These are phyloP conservation scores for Trypanosoma scelopori DNA, from an alignment of 208 protist species.

Conservation along the genomic window DNA sequence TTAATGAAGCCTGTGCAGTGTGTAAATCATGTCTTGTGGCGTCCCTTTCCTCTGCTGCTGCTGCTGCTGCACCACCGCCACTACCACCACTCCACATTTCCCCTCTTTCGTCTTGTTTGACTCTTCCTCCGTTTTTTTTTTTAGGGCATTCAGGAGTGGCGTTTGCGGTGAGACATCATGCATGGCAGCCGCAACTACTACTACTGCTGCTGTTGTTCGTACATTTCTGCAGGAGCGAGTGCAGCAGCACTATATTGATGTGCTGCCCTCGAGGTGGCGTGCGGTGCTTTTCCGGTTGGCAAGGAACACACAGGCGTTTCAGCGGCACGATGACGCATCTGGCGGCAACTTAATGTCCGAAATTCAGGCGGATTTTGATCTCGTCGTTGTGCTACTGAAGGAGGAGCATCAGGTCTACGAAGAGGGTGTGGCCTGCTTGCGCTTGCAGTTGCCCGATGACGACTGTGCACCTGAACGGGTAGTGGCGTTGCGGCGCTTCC, in stretches of 20 bases:
- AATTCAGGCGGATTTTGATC: constrained; percentile 37
- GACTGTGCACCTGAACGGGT: not conserved
- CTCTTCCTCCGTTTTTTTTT: no score
- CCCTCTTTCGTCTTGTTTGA: no score
- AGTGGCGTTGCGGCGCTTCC: constrained; percentile 16
- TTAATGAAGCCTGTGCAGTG: no score
- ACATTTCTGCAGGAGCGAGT: constrained; percentile 17
- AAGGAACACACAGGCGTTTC: constrained; percentile 36
- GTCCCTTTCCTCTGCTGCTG: no score
- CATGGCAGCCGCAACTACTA: no score
- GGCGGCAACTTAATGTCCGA: constrained; percentile 5
- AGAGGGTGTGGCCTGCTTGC: constrained; percentile 24
- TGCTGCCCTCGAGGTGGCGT: constrained; percentile 21
- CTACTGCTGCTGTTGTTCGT: not conserved
- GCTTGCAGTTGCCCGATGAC: not conserved
- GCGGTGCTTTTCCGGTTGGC: constrained; percentile 44
- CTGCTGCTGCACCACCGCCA: no score
- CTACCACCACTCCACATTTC: no score
- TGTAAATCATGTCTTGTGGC: no score
- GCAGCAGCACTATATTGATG: constrained; percentile 14
- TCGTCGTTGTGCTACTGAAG: constrained; percentile 35
- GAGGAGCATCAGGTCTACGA: constrained; percentile 52
- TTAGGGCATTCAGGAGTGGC: no score
- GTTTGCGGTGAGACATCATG: not conserved
- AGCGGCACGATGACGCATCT: constrained; percentile 6